Conservation (phyloP, 192 early-diverging fungal species). For the Coemansia sp. region DNA sequence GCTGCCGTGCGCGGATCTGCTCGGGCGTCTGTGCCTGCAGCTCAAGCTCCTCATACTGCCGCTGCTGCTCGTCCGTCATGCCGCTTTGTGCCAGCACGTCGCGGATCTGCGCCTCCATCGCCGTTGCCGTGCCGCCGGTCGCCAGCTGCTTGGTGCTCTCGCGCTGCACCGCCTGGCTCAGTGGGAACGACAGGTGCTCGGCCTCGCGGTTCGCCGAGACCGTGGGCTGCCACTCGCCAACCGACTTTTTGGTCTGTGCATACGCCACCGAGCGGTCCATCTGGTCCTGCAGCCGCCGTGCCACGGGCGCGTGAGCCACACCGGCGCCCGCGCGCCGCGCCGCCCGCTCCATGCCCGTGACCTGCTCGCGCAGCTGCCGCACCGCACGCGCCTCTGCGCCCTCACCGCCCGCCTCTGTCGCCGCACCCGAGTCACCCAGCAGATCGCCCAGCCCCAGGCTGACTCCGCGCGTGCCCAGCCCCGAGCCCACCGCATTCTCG, state of each 20-base stretch:
- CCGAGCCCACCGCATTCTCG: conserved; percentile 39
- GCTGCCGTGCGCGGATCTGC: conserved; percentile 71
- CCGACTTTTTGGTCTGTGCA: conserved; percentile 73
- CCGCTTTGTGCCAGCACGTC: conserved; percentile 66
- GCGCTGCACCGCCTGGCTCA: conserved; percentile 7
- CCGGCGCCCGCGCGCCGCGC: conserved; percentile 37
- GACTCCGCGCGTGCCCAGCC: conserved; percentile 49
- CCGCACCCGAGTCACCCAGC: conserved; percentile 60
- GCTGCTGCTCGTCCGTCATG: conserved; percentile 69
- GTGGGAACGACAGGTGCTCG: conserved; percentile 75
- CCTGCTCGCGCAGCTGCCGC: conserved; percentile 30
- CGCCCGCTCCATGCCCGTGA: conserved; percentile 25
- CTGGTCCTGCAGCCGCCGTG: conserved; percentile 79
- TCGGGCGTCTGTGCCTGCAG: conserved; percentile 79
- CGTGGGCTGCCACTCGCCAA: conserved; percentile 81
- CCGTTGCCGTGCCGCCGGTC: conserved; percentile 40
- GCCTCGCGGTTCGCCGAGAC: conserved; percentile 82
- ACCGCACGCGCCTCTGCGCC: conserved; percentile 21
- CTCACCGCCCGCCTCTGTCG: conserved; percentile 50
- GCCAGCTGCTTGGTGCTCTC: conserved; percentile 16
- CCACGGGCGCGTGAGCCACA: conserved; percentile 73
- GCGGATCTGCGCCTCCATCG: conserved; percentile 79
- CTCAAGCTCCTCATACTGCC: conserved; percentile 82
- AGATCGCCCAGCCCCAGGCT: conserved; percentile 77
- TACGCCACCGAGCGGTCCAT: conserved; percentile 86